Evolutionary conservation across 352 stramenopile species (phyloP).

Genomic region (Phytophthora sansomeana): DNA sequence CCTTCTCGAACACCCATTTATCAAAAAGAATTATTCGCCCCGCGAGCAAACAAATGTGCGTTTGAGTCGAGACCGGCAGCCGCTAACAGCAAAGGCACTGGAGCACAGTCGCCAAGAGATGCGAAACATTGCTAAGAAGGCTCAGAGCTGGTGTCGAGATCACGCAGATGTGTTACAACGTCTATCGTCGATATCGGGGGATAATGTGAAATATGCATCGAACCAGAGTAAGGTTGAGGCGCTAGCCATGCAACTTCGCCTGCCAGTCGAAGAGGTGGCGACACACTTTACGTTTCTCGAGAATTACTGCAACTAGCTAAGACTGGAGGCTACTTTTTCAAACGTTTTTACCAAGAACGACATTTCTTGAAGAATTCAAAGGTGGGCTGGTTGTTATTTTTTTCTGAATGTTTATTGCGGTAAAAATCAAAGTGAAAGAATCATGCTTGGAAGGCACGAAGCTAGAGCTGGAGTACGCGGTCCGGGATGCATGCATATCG

Average conservation of each 20-base stretch:
- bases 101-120: constrained; percentile 51
- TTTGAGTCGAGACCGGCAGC: constrained; percentile 33
- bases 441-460: too few relatives aligned
- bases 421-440: too few relatives aligned
- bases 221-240: constrained; percentile 44
- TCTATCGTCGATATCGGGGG: constrained; percentile 16
- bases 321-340: neutral
- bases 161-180: constrained; percentile 49
- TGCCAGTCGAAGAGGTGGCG: constrained; percentile 61
- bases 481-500: too few relatives aligned
- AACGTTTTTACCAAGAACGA: too few relatives aligned
- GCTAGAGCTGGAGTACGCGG: too few relatives aligned
- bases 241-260: constrained; percentile 56
- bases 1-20: constrained; percentile 78
- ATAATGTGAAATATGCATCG: constrained; percentile 15
- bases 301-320: constrained; percentile 37
- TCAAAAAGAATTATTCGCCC: constrained; percentile 63
- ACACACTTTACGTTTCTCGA: constrained; percentile 67
- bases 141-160: constrained; percentile 62
- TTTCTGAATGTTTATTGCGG: too few relatives aligned
- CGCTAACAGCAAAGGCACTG: constrained; percentile 21
- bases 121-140: constrained; percentile 54
- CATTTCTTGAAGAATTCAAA: too few relatives aligned
- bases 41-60: constrained; percentile 34
- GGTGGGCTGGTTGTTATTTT: too few relatives aligned